Conservation (phyloP, 208 protist genomes). For the Naegleria fowleri region DNA sequence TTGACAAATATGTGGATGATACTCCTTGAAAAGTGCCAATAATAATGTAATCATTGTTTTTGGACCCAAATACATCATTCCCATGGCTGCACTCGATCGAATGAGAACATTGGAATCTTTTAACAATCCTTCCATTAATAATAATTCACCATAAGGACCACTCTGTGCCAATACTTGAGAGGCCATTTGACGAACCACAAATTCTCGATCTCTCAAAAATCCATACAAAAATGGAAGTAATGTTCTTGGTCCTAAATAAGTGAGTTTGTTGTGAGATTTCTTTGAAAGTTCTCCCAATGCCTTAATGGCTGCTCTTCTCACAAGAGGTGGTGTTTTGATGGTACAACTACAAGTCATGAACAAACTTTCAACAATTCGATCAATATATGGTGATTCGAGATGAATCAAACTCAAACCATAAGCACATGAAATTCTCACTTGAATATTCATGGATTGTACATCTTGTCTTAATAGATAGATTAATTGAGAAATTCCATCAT, state of each 20-base stretch:
- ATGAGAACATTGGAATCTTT: conserved; percentile 12
- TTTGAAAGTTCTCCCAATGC: background rate
- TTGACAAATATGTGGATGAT: background rate
- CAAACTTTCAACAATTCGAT: conserved; percentile 1
- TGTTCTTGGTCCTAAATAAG: background rate
- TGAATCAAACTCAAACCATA: background rate
- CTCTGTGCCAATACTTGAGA: background rate
- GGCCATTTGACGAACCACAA: background rate
- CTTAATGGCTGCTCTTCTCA: background rate
- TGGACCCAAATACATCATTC: background rate
- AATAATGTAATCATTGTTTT: background rate
- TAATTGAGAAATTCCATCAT: background rate
- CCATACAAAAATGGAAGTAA: conserved; percentile 4
- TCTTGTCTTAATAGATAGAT: conserved; percentile 20
- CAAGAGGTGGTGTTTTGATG: background rate
- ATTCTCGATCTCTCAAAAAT: background rate
- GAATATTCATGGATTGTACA: background rate
- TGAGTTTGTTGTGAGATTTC: background rate
- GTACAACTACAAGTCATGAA: background rate
- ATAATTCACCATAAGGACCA: conserved; percentile 17
- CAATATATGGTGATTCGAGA: background rate
- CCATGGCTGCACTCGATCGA: background rate
- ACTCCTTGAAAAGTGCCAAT: background rate
- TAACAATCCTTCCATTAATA: conserved; percentile 14
- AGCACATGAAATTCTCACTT: background rate